phyloP scores from a whole-genome alignment of 176 grass and related monocot species.

The Eleusine indica region DNA sequence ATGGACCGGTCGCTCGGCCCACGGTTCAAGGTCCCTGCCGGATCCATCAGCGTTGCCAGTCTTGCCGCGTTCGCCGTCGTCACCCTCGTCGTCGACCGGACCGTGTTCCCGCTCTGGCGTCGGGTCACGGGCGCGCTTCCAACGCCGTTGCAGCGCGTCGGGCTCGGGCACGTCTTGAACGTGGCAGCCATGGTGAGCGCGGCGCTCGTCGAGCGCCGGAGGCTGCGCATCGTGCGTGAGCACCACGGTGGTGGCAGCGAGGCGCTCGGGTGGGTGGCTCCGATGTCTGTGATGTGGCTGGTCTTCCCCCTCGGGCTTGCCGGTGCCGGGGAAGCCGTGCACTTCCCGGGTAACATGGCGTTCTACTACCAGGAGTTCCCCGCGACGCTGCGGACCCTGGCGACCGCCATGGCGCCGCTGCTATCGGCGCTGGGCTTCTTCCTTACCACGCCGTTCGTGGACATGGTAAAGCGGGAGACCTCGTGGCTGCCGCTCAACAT shows the following conservation, averaged over 20 bases:
- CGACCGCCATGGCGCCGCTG: slow-evolving; percentile 39
- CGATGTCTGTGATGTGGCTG: slow-evolving; percentile 48
- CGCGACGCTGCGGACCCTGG: slow-evolving; percentile 22
- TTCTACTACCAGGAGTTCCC: slow-evolving; percentile 42
- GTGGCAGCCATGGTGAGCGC: slow-evolving; percentile 30
- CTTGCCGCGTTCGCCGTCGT: background rate
- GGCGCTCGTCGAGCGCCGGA: slow-evolving; percentile 37
- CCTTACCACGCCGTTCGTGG: slow-evolving; percentile 38
- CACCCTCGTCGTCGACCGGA: slow-evolving; percentile 28
- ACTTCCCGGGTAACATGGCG: slow-evolving; percentile 31
- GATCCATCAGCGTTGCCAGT: slow-evolving; percentile 27
- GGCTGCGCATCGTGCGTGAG: background rate
- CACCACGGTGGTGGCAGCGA: background rate
- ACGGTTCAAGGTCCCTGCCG: slow-evolving; percentile 30
- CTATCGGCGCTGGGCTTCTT: slow-evolving; percentile 20
- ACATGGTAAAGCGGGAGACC: background rate
- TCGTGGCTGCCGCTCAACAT: slow-evolving; percentile 41
- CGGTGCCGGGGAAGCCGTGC: slow-evolving; percentile 36
- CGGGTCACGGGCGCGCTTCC: background rate
- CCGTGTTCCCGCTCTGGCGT: background rate
- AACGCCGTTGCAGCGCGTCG: slow-evolving; percentile 31
- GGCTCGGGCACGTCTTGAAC: slow-evolving; percentile 38
- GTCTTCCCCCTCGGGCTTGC: slow-evolving; percentile 13
- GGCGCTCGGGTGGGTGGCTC: background rate
- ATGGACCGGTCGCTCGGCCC: slow-evolving; percentile 36